phyloP scores from a whole-genome alignment of 176 grass and related monocot species.

The Hsuehochloa calcarea region DNA sequence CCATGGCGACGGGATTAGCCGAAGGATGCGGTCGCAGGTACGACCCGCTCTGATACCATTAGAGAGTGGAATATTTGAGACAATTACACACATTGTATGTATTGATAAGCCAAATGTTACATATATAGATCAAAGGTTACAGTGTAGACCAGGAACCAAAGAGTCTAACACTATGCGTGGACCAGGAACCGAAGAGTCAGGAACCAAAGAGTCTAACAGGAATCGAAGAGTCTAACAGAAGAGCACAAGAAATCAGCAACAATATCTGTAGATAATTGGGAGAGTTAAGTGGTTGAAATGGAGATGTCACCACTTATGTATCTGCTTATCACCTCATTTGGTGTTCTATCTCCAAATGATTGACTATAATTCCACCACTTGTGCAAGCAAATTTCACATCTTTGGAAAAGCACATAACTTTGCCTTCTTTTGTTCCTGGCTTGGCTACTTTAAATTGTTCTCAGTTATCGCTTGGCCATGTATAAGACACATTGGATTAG shows the following conservation, averaged over 20 bases:
- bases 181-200: too few relatives aligned
- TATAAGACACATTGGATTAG: conserved; percentile 1
- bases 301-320: background rate
- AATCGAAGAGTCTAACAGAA: too few relatives aligned
- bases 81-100: too few relatives aligned
- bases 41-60: too few relatives aligned
- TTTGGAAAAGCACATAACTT: conserved; percentile 18
- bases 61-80: too few relatives aligned
- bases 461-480: conserved; percentile 20
- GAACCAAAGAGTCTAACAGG: too few relatives aligned
- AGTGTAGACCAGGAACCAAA: too few relatives aligned
- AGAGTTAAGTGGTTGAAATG: background rate
- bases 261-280: background rate
- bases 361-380: background rate
- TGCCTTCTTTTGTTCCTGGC: conserved; percentile 9
- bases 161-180: too few relatives aligned
- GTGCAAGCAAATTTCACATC: background rate
- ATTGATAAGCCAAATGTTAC: too few relatives aligned
- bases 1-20: too few relatives aligned
- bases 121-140: too few relatives aligned
- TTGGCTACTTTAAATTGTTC: conserved; percentile 23
- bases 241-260: background rate
- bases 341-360: conserved; percentile 9
- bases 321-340: background rate
- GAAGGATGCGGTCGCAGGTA: too few relatives aligned